Evolutionary conservation across 179 eudicot species (phyloP).

Genomic region (Beta macrorhiza): DNA sequence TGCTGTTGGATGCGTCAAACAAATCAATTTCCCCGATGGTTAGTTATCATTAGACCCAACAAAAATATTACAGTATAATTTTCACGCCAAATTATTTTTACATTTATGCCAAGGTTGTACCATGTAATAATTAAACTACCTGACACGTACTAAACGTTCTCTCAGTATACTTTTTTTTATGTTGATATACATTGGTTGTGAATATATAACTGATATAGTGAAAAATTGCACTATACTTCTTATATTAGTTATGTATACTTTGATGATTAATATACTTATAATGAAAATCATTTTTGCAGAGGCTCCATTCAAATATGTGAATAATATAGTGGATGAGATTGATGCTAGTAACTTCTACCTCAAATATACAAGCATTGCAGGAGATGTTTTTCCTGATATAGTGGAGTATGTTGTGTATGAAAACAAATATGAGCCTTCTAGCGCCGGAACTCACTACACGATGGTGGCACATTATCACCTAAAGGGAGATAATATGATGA

Average conservation of each 20-base stretch:
- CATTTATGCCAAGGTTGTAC: neutral
- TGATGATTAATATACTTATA: neutral
- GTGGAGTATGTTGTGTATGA: constrained; percentile 18
- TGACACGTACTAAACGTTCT: too few relatives aligned
- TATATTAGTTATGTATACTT: too few relatives aligned
- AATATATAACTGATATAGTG: too few relatives aligned
- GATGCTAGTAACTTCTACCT: constrained; percentile 14
- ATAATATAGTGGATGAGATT: constrained; percentile 24
- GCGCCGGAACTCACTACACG: constrained; percentile 11
- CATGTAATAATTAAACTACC: too few relatives aligned
- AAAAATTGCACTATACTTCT: too few relatives aligned
- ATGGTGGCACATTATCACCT: constrained; percentile 25
- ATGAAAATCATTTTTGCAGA: constrained; percentile 8
- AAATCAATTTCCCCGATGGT: constrained; percentile 19
- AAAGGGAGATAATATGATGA: constrained; percentile 17
- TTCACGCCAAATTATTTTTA: too few relatives aligned
- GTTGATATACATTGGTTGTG: too few relatives aligned
- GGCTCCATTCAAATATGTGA: constrained; percentile 19
- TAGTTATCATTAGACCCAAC: neutral
- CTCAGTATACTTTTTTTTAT: too few relatives aligned
- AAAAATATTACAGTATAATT: neutral
- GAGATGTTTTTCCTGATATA: constrained; percentile 13
- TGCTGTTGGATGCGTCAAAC: constrained; percentile 12
- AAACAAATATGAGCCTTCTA: neutral
- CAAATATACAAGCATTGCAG: constrained; percentile 24